A percentile compares a stretch with the other conserved stretches of the same genome.
Evolutionary conservation across 208 protist genomes (phyloP).

Genomic region (Leishmania guyanensis): DNA sequence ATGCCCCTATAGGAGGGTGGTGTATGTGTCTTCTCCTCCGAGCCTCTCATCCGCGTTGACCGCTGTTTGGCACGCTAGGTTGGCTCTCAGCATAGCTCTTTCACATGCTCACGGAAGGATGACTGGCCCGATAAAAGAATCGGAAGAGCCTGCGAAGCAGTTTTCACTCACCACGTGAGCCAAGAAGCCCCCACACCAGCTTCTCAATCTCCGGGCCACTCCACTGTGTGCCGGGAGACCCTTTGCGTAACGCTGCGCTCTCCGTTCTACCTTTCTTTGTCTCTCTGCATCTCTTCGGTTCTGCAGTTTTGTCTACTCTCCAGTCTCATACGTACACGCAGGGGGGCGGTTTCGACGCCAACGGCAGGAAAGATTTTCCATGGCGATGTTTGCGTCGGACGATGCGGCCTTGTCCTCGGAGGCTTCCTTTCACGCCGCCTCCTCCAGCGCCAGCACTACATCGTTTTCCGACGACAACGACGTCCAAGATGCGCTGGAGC

Average conservation of each 20-base stretch:
- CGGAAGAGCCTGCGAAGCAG: neutral
- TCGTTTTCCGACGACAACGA: slow-evolving; percentile 15
- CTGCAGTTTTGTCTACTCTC: neutral
- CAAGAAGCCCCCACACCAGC: neutral
- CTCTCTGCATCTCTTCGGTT: neutral
- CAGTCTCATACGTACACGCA: neutral
- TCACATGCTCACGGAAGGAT: neutral
- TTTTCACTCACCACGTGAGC: neutral
- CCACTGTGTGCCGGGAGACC: neutral
- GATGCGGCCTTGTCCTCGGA: neutral
- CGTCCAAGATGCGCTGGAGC: neutral
- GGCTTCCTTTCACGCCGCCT: neutral
- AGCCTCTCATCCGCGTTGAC: neutral
- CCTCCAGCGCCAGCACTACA: slow-evolving; percentile 13
- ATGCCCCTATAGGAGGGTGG: no score
- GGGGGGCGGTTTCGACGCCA: neutral
- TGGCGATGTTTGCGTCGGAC: neutral
- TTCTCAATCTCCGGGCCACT: neutral
- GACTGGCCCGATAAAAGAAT: neutral
- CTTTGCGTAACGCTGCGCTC: neutral
- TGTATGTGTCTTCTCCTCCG: neutral
- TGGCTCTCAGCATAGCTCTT: neutral
- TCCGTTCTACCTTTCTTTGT: neutral
- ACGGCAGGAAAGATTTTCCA: neutral
- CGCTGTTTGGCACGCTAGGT: neutral